phyloP scores from a whole-genome alignment of 2,329 filamentous ascomycete genomes.

The Nakataea oryzae region DNA sequence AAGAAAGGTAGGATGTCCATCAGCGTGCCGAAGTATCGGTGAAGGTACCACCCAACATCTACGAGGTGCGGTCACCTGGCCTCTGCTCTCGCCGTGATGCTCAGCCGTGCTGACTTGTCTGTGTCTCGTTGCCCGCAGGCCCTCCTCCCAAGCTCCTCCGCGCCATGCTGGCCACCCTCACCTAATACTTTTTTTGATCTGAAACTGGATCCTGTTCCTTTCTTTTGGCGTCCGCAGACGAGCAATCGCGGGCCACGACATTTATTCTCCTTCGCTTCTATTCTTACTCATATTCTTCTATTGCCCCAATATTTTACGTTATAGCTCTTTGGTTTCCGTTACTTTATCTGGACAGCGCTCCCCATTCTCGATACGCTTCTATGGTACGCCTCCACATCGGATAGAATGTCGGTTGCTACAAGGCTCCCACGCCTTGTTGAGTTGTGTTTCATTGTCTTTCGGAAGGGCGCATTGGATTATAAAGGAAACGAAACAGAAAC shows the following conservation, averaged over 20 bases:
- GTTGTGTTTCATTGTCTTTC: too few species aligned
- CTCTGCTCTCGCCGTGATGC: not conserved
- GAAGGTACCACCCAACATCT: conserved; percentile 14
- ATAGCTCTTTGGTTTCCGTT: not conserved
- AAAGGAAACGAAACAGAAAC: not conserved
- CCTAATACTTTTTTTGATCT: not conserved
- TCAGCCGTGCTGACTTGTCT: not conserved
- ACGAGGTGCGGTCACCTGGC: not conserved
- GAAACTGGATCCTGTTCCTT: too few species aligned
- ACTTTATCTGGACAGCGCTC: not conserved
- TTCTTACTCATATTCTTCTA: too few species aligned
- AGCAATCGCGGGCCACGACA: not conserved
- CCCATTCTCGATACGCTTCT: not conserved
- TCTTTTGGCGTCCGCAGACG: not conserved
- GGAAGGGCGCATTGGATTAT: not conserved
- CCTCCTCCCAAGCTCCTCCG: not conserved
- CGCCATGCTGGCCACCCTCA: conserved; percentile 1
- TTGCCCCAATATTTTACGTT: not conserved
- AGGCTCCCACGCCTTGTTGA: not conserved
- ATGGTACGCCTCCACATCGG: not conserved
- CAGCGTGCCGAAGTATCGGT: conserved; percentile 63
- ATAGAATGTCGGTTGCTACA: not conserved
- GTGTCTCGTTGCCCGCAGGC: not conserved
- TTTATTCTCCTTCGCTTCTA: not conserved
- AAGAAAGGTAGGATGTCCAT: conserved; percentile 93